Evolutionary conservation across 2,329 filamentous ascomycete species (phyloP).

Genomic region (Aspergillus awamori): DNA sequence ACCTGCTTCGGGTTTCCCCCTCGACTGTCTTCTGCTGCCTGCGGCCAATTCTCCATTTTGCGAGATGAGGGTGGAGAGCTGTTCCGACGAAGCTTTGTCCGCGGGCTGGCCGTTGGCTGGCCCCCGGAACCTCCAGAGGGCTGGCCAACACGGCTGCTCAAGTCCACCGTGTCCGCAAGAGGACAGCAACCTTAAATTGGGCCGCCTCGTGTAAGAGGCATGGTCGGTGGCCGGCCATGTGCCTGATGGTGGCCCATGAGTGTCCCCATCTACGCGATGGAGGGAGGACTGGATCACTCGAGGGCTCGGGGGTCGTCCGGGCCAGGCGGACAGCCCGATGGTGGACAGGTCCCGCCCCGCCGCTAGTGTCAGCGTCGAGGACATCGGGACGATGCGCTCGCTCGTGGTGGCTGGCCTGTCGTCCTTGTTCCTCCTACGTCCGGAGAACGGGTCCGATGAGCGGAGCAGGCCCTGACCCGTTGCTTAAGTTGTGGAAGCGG

Average conservation of each 20-base stretch:
- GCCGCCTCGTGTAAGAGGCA: not conserved
- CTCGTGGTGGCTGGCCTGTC: conserved; percentile 1
- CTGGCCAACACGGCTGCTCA: not conserved
- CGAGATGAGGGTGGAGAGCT: not conserved
- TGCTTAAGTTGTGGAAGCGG: not conserved
- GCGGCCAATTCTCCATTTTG: not conserved
- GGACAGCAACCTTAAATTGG: conserved; percentile 8
- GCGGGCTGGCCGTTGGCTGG: not conserved
- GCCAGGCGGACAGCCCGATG: conserved; percentile 24
- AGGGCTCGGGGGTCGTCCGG: conserved; percentile 21
- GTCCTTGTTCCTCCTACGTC: not conserved
- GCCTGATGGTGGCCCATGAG: not conserved
- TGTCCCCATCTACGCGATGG: not conserved
- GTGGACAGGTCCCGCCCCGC: conserved; percentile 23
- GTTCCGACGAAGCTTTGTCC: not conserved
- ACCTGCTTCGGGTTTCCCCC: not conserved
- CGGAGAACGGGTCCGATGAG: conserved; percentile 12
- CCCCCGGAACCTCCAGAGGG: not conserved
- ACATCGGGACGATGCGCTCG: not conserved
- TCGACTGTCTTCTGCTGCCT: not conserved
- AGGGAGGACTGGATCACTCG: not conserved
- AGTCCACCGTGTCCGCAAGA: conserved; percentile 6
- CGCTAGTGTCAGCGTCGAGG: conserved; percentile 8
- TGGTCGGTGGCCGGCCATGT: conserved; percentile 6
- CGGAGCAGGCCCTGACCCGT: conserved; percentile 6